These are phyloP conservation scores for Crithidia brevicula DNA, from an alignment of 208 protist species.

Conservation along the genomic window DNA sequence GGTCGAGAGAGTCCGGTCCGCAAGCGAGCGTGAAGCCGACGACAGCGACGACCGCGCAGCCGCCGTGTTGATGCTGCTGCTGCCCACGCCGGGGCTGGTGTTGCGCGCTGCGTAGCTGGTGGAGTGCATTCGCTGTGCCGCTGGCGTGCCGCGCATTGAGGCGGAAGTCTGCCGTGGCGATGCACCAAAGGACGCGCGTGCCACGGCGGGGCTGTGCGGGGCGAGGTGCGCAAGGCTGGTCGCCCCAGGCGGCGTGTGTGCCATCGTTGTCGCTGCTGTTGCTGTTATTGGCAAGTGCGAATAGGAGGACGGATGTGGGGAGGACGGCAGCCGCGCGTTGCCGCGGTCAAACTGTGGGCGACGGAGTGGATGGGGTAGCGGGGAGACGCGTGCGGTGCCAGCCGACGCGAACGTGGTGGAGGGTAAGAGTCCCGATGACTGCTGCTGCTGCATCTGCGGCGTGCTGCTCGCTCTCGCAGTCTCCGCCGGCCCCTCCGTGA, in stretches of 20 bases:
- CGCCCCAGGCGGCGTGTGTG: background rate
- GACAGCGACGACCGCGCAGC: no score
- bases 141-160: constrained; percentile 31
- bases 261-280: constrained; percentile 1
- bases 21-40: no score
- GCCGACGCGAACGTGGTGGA: background rate
- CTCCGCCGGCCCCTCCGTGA: background rate
- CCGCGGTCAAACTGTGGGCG: constrained; percentile 9
- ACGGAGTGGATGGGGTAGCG: background rate
- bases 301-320: background rate
- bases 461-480: background rate
- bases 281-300: background rate
- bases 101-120: constrained; percentile 14
- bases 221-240: constrained; percentile 7
- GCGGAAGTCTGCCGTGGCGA: constrained; percentile 17
- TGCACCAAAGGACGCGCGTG: constrained; percentile 17
- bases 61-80: background rate
- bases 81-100: background rate
- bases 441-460: background rate
- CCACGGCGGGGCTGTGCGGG: constrained; percentile 32
- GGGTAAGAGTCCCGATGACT: background rate
- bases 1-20: no score
- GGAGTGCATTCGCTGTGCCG: constrained; percentile 24
- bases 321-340: background rate
- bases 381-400: background rate